Conservation (phyloP, 2,329 filamentous ascomycete genomes). For the Aureobasidium pullulans region DNA sequence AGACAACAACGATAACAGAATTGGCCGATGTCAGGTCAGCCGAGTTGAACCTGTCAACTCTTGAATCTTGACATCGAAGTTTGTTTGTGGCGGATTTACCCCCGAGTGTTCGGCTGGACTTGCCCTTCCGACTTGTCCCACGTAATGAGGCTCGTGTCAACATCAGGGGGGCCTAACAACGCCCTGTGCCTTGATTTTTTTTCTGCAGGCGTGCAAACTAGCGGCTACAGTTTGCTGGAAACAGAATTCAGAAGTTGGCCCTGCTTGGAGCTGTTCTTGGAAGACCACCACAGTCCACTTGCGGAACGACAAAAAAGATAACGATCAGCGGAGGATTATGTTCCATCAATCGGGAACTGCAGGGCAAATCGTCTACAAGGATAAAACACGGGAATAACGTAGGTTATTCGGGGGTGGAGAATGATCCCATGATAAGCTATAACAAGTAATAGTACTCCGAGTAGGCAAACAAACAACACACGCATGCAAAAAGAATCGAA, state of each 20-base stretch:
- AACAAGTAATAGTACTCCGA: not conserved
- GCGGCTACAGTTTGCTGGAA: not conserved
- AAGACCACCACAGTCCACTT: not conserved
- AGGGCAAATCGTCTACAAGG: conserved; percentile 1
- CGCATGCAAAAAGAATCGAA: not conserved
- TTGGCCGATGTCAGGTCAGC: not conserved
- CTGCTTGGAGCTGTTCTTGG: not conserved
- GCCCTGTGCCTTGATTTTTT: conserved; percentile 4
- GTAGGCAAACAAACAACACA: not conserved
- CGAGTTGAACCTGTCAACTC: not conserved
- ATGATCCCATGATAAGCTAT: not conserved
- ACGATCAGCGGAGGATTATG: not conserved
- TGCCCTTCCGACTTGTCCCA: not conserved
- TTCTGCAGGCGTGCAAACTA: no score
- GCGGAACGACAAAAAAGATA: not conserved
- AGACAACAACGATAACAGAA: not conserved
- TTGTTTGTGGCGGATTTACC: not conserved
- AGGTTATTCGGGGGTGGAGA: not conserved
- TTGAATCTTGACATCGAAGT: not conserved
- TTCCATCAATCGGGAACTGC: not conserved
- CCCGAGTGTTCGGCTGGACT: not conserved
- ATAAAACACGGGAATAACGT: not conserved
- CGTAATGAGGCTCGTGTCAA: conserved; percentile 8
- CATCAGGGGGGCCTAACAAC: not conserved
- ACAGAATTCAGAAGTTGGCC: not conserved